These are phyloP conservation scores for Stentor roeselii DNA, from an alignment of 73 alveolate species.

Conservation along the genomic window DNA sequence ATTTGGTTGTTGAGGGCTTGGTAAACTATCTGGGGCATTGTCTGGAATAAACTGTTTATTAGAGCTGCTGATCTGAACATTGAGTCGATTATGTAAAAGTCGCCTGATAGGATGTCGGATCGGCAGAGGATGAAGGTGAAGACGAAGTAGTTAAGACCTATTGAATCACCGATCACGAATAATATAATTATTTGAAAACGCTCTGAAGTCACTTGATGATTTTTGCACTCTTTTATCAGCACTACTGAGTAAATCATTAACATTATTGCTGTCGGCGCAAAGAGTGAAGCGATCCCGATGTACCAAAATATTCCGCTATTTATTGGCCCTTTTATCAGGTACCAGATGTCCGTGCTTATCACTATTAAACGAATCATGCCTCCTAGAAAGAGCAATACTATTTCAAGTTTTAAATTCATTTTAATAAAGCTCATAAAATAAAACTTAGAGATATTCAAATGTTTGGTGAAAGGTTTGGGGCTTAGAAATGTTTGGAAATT, in stretches of 20 bases:
- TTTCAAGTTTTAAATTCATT: background rate
- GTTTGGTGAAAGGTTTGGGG: too few species aligned
- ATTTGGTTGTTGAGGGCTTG: background rate
- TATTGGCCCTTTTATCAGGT: too few species aligned
- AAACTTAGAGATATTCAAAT: too few species aligned
- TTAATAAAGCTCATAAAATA: too few species aligned
- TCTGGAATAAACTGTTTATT: background rate
- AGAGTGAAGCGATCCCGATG: background rate
- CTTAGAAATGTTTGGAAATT: too few species aligned
- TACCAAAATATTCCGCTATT: too few species aligned
- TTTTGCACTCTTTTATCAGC: background rate
- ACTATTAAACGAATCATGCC: background rate
- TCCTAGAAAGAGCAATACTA: background rate
- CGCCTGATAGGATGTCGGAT: background rate
- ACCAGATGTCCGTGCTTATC: background rate
- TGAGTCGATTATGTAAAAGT: background rate
- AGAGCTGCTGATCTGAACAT: background rate
- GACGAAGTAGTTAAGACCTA: background rate
- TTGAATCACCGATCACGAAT: background rate
- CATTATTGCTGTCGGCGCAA: background rate
- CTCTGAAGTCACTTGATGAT: background rate
- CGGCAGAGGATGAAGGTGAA: background rate
- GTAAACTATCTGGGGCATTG: background rate
- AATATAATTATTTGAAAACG: too few species aligned
- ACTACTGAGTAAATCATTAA: too few species aligned